phyloP scores from a whole-genome alignment of 169 alveolate genomes.

The Perkinsus chesapeaki region DNA sequence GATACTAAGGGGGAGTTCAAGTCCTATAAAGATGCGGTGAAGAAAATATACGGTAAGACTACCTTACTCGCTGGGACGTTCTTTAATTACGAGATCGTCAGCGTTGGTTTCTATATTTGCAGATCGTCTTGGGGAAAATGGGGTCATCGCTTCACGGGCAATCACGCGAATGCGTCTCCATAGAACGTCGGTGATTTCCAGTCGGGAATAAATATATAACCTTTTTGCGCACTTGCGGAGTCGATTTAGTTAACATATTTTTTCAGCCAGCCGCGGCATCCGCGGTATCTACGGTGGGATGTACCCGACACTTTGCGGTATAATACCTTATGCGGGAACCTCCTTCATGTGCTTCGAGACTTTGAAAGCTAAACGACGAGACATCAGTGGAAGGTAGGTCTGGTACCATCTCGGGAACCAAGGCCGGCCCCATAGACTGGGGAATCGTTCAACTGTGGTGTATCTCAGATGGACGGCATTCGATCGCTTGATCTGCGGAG shows the following conservation, averaged over 20 bases:
- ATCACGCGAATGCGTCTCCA: too few species aligned
- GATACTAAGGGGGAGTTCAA: background rate
- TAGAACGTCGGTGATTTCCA: too few species aligned
- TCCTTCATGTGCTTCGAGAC: background rate
- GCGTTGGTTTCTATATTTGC: background rate
- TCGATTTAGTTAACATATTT: too few species aligned
- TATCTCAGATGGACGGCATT: background rate
- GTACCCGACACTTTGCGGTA: background rate
- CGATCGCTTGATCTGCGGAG: background rate
- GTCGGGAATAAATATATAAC: too few species aligned
- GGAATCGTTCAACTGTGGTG: too few species aligned
- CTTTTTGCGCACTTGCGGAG: too few species aligned
- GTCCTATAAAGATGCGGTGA: background rate
- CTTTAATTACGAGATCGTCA: too few species aligned
- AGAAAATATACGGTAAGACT: background rate
- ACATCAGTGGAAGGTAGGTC: background rate
- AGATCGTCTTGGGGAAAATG: too few species aligned
- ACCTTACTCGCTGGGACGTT: too few species aligned
- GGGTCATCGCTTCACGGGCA: too few species aligned
- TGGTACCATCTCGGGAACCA: too few species aligned
- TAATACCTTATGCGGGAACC: background rate
- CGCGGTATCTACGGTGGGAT: background rate
- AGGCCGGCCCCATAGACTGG: too few species aligned
- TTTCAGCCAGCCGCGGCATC: background rate
- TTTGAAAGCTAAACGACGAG: background rate